A percentile compares a stretch with the other conserved stretches of the same genome.
Evolutionary conservation across 2,329 filamentous ascomycete species (phyloP).

Genomic region (Fonsecaea monophora): DNA sequence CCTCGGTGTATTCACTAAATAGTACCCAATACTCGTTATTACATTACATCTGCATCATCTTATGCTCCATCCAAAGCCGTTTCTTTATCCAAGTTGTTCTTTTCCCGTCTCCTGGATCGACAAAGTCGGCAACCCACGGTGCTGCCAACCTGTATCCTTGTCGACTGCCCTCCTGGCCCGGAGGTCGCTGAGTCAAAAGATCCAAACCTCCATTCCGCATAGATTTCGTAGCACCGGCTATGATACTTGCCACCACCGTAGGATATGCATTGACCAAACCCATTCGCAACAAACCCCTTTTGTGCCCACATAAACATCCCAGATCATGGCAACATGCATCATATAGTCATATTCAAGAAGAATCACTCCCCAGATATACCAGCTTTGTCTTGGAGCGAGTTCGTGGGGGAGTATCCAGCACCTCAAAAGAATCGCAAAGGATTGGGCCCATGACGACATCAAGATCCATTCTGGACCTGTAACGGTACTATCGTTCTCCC

Average conservation of each 20-base stretch:
- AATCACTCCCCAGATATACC: constrained; percentile 19
- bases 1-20: neutral
- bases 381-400: constrained; percentile 10
- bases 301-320: neutral
- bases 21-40: constrained; percentile 2
- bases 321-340: constrained; percentile 8
- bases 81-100: neutral
- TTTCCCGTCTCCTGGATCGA: neutral
- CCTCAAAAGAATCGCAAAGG: constrained; percentile 29
- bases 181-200: neutral
- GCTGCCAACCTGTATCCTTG: neutral
- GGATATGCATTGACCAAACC: neutral
- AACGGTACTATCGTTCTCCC: constrained; percentile 49
- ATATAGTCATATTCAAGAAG: constrained; percentile 14
- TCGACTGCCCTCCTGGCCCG: neutral
- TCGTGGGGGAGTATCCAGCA: constrained; percentile 7
- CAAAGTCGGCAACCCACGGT: neutral
- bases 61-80: neutral
- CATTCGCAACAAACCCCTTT: neutral
- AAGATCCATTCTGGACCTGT: constrained; percentile 22
- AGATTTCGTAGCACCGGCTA: neutral
- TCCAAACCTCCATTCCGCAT: neutral
- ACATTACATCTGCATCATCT: constrained; percentile 4
- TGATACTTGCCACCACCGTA: neutral
- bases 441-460: constrained; percentile 22